Conservation (phyloP, 179 eudicot species). For the Dionaea muscipula region DNA sequence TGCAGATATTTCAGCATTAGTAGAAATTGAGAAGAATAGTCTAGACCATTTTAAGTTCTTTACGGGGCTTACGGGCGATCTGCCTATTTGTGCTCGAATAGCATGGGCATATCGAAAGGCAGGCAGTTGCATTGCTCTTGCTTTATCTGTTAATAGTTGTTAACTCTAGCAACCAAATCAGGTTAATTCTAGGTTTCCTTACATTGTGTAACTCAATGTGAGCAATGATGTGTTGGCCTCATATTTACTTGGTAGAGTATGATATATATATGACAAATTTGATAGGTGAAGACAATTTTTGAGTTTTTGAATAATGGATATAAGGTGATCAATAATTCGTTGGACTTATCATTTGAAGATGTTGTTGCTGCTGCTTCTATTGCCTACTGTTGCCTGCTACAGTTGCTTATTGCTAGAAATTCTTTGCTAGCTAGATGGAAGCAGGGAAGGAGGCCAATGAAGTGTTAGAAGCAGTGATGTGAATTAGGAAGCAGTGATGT, state of each 20-base stretch:
- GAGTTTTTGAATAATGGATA: slow-evolving; percentile 81
- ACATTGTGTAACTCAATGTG: background rate
- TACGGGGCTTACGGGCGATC: slow-evolving; percentile 95
- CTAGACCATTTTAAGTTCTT: slow-evolving; percentile 96
- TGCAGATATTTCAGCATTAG: slow-evolving; percentile 89
- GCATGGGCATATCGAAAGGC: slow-evolving; percentile 98
- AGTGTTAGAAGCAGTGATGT: no score
- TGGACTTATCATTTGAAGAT: slow-evolving; percentile 82
- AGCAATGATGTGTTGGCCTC: background rate
- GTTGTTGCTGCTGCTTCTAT: slow-evolving; percentile 92
- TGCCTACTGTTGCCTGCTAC: no score
- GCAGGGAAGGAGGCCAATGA: no score
- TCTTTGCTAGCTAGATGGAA: no score
- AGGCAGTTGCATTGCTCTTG: slow-evolving; percentile 93
- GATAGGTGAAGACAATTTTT: slow-evolving; percentile 80
- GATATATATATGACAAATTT: background rate
- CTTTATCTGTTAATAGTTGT: slow-evolving; percentile 89
- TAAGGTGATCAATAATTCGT: slow-evolving; percentile 74
- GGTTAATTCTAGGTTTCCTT: slow-evolving; percentile 20
- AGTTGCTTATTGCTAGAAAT: no score
- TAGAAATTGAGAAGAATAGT: slow-evolving; percentile 94
- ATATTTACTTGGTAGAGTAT: background rate
- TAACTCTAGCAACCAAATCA: slow-evolving; percentile 83
- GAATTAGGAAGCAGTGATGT: no score
- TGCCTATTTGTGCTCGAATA: slow-evolving; percentile 94